A percentile compares a stretch with the other conserved stretches of the same genome.
These are phyloP conservation scores for Prunus mume DNA, from an alignment of 306 rosid genomes.

Conservation along the genomic window DNA sequence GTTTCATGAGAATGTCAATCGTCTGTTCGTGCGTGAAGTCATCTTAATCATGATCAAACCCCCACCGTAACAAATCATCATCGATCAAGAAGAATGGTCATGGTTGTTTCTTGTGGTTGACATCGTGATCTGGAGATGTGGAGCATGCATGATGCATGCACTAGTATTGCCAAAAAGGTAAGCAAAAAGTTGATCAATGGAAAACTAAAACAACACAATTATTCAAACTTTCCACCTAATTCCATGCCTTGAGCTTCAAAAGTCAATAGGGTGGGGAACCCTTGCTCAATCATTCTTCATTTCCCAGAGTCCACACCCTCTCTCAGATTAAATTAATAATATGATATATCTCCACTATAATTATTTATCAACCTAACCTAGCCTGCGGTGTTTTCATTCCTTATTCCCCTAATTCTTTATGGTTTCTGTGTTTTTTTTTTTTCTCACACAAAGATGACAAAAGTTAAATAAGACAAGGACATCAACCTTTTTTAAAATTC, in stretches of 20 bases:
- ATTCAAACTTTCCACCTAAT: conserved; percentile 42
- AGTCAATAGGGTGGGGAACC: conserved; percentile 52
- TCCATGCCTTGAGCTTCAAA: conserved; percentile 36
- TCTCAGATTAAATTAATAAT: not conserved
- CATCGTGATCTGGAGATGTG: not conserved
- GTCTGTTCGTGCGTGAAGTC: no score
- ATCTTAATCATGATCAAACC: no score
- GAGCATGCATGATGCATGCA: not conserved
- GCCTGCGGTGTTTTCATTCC: not conserved
- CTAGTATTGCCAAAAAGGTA: not conserved
- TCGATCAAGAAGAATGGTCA: no score
- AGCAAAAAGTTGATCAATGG: not conserved
- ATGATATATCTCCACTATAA: not conserved
- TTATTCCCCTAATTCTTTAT: conserved; percentile 14
- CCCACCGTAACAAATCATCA: no score
- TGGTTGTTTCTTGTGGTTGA: no score
- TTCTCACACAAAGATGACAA: not conserved
- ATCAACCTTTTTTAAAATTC: not conserved
- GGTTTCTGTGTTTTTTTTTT: not conserved
- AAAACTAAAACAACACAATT: not conserved
- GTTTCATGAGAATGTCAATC: no score
- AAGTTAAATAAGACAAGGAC: not conserved
- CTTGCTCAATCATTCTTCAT: conserved; percentile 39
- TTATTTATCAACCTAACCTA: not conserved
- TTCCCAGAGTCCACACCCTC: conserved; percentile 16